These are phyloP conservation scores for Kwoniella bestiolae DNA, from an alignment of 768 basidiomycete species.

Conservation along the genomic window DNA sequence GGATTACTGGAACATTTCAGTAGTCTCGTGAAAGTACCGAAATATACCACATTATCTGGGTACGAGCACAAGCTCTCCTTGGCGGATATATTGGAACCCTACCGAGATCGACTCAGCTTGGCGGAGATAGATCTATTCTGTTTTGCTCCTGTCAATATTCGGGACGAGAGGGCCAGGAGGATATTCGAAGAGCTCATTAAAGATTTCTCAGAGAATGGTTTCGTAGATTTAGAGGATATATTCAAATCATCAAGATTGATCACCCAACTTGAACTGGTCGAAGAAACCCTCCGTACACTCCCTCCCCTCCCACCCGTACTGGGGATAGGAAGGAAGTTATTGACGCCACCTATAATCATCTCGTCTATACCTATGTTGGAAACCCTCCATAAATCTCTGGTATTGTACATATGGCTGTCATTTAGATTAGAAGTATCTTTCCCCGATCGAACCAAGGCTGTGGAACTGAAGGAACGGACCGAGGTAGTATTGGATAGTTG, in stretches of 20 bases:
- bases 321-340: slow-evolving; percentile 21
- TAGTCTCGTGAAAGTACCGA: slow-evolving; percentile 46
- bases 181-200: slow-evolving; percentile 59
- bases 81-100: slow-evolving; percentile 51
- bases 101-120: slow-evolving; percentile 48
- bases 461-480: slow-evolving; percentile 65
- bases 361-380: slow-evolving; percentile 63
- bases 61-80: slow-evolving; percentile 38
- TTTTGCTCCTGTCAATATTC: slow-evolving; percentile 55
- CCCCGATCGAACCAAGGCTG: slow-evolving; percentile 63
- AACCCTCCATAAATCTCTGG: slow-evolving; percentile 73
- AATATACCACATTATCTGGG: slow-evolving; percentile 46
- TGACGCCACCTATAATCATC: slow-evolving; percentile 41
- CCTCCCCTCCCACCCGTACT: slow-evolving; percentile 34
- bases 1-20: slow-evolving; percentile 55
- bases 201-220: slow-evolving; percentile 59
- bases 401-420: slow-evolving; percentile 82
- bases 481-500: slow-evolving; percentile 72
- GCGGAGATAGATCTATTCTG: slow-evolving; percentile 55
- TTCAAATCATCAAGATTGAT: slow-evolving; percentile 60
- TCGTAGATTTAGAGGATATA: slow-evolving; percentile 60
- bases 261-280: slow-evolving; percentile 60
- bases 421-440: slow-evolving; percentile 74
- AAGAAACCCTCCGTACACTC: slow-evolving; percentile 55
- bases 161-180: slow-evolving; percentile 49